Conservation (phyloP, 805 yeast species). For the Starmera quercuum region DNA sequence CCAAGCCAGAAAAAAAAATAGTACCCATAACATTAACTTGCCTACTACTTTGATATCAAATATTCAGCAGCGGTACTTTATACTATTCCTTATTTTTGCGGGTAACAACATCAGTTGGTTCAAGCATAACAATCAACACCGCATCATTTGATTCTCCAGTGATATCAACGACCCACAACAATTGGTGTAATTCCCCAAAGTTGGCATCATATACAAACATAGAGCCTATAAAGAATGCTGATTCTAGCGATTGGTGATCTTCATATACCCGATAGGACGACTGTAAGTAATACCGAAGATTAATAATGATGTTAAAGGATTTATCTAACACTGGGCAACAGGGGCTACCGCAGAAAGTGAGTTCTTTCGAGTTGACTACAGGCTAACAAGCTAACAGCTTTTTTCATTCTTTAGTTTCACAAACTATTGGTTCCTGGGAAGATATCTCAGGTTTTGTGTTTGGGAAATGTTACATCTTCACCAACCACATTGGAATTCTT, state of each 20-base stretch:
- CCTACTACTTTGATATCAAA: too few species aligned
- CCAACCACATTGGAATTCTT: constrained; percentile 56
- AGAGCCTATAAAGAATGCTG: constrained; percentile 25
- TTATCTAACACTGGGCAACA: constrained; percentile 6
- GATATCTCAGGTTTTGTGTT: constrained; percentile 74
- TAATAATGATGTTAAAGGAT: not conserved
- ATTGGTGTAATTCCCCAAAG: too few species aligned
- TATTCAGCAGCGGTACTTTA: too few species aligned
- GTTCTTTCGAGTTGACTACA: not conserved
- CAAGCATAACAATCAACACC: too few species aligned
- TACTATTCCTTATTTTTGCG: too few species aligned
- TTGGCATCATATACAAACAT: too few species aligned
- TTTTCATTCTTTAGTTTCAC: constrained; percentile 45
- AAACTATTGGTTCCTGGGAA: constrained; percentile 79
- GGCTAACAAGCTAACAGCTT: constrained; percentile 1
- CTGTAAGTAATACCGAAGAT: too few species aligned
- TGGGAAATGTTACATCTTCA: constrained; percentile 78
- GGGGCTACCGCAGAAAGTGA: constrained; percentile 39
- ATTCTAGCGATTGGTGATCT: constrained; percentile 83
- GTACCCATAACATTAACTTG: too few species aligned
- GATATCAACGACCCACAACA: too few species aligned
- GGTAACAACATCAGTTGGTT: too few species aligned
- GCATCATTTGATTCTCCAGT: too few species aligned
- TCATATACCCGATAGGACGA: constrained; percentile 81
- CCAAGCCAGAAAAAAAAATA: too few species aligned